These are phyloP conservation scores for Naganishia sp. DNA, from an alignment of 1,284 basidiomycete species.

Conservation along the genomic window DNA sequence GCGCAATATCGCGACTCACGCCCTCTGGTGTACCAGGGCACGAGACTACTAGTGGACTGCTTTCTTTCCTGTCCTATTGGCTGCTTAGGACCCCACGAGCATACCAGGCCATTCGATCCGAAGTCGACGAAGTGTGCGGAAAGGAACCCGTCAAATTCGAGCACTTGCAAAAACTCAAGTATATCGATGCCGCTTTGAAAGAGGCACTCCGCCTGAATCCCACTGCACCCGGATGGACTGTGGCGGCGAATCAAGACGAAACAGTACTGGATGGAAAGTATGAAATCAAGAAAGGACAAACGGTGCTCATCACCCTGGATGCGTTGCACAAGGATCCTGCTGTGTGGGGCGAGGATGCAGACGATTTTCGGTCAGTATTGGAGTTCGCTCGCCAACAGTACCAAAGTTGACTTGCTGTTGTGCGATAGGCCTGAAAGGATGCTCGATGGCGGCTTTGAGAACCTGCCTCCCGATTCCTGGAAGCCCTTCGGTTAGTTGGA, in stretches of 20 bases:
- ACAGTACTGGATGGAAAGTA: conserved; percentile 55
- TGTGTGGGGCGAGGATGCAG: conserved; percentile 60
- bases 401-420: conserved; percentile 41
- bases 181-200: conserved; percentile 58
- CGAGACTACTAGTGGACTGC: conserved; percentile 57
- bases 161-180: conserved; percentile 60
- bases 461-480: conserved; percentile 55
- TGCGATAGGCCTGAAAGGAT: conserved; percentile 53
- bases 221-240: conserved; percentile 54
- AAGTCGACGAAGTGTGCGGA: conserved; percentile 61
- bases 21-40: conserved; percentile 44
- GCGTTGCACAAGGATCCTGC: conserved; percentile 56
- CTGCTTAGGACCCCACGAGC: conserved; percentile 60
- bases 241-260: conserved; percentile 52
- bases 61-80: conserved; percentile 52
- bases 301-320: conserved; percentile 49
- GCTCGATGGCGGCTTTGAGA: conserved; percentile 56
- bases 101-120: conserved; percentile 59
- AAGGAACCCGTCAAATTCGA: conserved; percentile 56
- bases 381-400: background rate
- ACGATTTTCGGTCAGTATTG: conserved; percentile 40
- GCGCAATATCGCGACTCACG: background rate
- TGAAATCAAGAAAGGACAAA: conserved; percentile 50
- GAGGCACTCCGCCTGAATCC: conserved; percentile 59
- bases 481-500: conserved; percentile 55